Evolutionary conservation across 306 rosid genomes (phyloP).

Genomic region (Albizia julibrissin): DNA sequence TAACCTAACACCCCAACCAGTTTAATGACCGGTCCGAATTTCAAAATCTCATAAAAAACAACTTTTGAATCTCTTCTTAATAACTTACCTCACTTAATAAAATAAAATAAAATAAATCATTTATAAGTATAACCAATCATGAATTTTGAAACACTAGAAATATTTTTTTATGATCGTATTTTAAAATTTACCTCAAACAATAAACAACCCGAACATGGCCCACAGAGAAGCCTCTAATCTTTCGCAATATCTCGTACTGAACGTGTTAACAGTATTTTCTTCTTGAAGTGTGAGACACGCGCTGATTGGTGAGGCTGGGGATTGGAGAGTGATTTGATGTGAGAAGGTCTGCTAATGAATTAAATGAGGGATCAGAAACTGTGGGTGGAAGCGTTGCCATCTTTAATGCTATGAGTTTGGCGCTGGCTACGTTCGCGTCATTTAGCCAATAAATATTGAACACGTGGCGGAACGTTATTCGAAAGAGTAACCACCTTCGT

Average conservation of each 20-base stretch:
- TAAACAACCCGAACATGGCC: too few relatives aligned
- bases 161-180: too few relatives aligned
- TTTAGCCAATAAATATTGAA: slow-evolving; percentile 15
- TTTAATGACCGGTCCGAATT: too few relatives aligned
- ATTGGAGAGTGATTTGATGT: neutral
- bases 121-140: too few relatives aligned
- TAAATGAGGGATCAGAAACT: slow-evolving; percentile 57
- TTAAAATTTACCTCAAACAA: too few relatives aligned
- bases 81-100: too few relatives aligned
- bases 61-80: accelerated
- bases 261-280: neutral
- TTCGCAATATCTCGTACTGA: too few relatives aligned
- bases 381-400: slow-evolving; percentile 53
- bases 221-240: too few relatives aligned
- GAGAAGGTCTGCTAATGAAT: slow-evolving; percentile 28
- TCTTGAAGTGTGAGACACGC: neutral
- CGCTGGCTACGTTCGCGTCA: slow-evolving; percentile 25
- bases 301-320: neutral
- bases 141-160: too few relatives aligned
- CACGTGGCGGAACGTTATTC: neutral
- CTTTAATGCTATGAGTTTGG: slow-evolving; percentile 48
- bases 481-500: neutral
- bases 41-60: too few relatives aligned
- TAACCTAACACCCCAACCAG: too few relatives aligned
- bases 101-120: too few relatives aligned